Conservation (phyloP, 208 protist genomes). For the Leishmania tropica region DNA sequence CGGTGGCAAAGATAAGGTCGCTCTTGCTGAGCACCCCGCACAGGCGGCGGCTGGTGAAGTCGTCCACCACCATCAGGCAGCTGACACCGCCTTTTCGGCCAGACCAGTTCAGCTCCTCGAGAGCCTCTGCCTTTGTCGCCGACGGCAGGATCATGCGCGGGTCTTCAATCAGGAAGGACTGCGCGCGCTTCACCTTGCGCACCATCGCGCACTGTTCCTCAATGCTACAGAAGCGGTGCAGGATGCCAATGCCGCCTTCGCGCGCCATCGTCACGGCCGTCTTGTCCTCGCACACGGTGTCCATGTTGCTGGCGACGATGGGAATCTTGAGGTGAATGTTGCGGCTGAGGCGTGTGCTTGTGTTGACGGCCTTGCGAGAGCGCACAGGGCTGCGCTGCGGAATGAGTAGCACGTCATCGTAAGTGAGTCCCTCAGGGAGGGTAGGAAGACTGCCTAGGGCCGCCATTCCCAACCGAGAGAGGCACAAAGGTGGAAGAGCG, state of each 20-base stretch:
- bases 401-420: constrained; percentile 91
- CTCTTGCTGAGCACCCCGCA: constrained; percentile 65
- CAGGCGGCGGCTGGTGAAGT: constrained; percentile 43
- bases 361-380: constrained; percentile 71
- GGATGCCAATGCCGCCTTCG: constrained; percentile 89
- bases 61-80: constrained; percentile 82
- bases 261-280: constrained; percentile 87
- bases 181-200: constrained; percentile 89
- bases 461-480: constrained; percentile 28
- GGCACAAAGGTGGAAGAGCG: background rate
- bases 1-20: constrained; percentile 73
- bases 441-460: constrained; percentile 25
- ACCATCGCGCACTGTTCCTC: constrained; percentile 90
- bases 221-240: constrained; percentile 90
- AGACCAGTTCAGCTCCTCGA: constrained; percentile 66
- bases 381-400: constrained; percentile 78
- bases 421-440: constrained; percentile 75
- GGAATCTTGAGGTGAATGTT: constrained; percentile 80
- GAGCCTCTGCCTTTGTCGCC: constrained; percentile 62
- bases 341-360: constrained; percentile 66
- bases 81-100: constrained; percentile 78
- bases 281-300: constrained; percentile 91
- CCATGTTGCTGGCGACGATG: constrained; percentile 93
- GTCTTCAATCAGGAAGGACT: constrained; percentile 89
- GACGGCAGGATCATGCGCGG: constrained; percentile 75